phyloP scores from a whole-genome alignment of 805 yeast genomes.

The Myxozyma lipomycoides region DNA sequence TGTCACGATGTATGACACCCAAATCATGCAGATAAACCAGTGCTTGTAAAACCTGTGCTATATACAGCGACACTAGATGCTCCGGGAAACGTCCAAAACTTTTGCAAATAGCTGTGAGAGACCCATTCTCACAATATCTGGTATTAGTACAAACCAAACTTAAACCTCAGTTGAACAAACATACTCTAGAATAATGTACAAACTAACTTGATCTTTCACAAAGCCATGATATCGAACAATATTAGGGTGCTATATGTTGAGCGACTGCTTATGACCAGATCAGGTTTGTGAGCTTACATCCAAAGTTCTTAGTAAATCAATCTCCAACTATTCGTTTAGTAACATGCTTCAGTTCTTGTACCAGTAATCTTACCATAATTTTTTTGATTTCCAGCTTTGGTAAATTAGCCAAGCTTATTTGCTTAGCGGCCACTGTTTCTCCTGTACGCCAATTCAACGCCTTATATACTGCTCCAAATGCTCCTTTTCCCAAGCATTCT shows the following conservation, averaged over 20 bases:
- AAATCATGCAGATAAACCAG: constrained; percentile 63
- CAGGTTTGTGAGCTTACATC: constrained; percentile 32
- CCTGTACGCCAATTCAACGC: constrained; percentile 65
- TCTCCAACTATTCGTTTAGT: constrained; percentile 54
- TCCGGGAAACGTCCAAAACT: constrained; percentile 56
- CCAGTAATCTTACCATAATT: constrained; percentile 43
- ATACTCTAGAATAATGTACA: constrained; percentile 61
- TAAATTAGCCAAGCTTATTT: constrained; percentile 52
- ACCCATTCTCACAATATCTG: constrained; percentile 55
- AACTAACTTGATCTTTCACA: constrained; percentile 49
- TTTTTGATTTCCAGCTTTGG: constrained; percentile 33
- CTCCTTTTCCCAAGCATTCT: constrained; percentile 81
- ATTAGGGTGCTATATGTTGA: constrained; percentile 46
- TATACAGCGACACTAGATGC: constrained; percentile 46
- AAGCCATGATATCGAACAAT: constrained; percentile 68
- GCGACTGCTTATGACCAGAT: background rate
- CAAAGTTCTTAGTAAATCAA: constrained; percentile 58
- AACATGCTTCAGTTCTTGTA: constrained; percentile 27
- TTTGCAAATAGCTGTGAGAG: constrained; percentile 53
- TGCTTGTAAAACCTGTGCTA: constrained; percentile 55
- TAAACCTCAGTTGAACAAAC: constrained; percentile 28
- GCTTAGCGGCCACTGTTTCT: constrained; percentile 74
- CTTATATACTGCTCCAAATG: constrained; percentile 80
- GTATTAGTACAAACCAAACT: background rate
- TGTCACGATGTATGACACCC: constrained; percentile 73